phyloP scores from a whole-genome alignment of 2,329 filamentous ascomycete genomes.

The Neurospora sp. region DNA sequence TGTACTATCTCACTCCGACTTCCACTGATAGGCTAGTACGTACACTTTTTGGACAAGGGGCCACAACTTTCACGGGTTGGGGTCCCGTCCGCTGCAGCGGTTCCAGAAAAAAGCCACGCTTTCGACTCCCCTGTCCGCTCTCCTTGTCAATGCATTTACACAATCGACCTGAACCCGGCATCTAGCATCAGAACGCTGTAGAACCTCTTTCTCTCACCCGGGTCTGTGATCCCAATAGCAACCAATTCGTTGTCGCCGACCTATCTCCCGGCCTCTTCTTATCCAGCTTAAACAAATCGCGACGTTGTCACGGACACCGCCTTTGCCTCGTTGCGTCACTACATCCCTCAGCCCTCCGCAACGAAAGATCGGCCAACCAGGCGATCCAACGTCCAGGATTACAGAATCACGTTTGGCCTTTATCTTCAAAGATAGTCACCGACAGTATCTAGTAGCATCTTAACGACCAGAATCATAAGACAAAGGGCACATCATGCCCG shows the following conservation, averaged over 20 bases:
- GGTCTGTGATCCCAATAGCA: background rate
- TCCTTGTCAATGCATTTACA: slow-evolving; percentile 4
- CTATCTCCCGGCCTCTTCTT: background rate
- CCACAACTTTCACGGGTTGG: background rate
- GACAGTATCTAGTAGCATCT: background rate
- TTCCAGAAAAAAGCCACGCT: slow-evolving; percentile 8
- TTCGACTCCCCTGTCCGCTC: background rate
- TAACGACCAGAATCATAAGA: background rate
- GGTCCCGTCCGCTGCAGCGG: background rate
- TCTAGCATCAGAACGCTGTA: background rate
- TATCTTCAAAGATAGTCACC: background rate
- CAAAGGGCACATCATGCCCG: slow-evolving; percentile 27
- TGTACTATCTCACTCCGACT: background rate
- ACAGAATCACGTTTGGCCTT: background rate
- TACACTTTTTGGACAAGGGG: background rate
- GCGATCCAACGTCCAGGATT: background rate
- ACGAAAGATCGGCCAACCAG: background rate
- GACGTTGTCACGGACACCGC: background rate
- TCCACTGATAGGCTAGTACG: background rate
- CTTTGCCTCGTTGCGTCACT: background rate
- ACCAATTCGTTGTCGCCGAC: background rate
- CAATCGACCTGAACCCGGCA: background rate
- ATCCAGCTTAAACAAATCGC: background rate
- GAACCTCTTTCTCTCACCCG: background rate
- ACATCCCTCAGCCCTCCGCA: background rate